Evolutionary conservation across 192 early-diverging fungal genomes (phyloP).

Genomic region (Backusella psychrophila): DNA sequence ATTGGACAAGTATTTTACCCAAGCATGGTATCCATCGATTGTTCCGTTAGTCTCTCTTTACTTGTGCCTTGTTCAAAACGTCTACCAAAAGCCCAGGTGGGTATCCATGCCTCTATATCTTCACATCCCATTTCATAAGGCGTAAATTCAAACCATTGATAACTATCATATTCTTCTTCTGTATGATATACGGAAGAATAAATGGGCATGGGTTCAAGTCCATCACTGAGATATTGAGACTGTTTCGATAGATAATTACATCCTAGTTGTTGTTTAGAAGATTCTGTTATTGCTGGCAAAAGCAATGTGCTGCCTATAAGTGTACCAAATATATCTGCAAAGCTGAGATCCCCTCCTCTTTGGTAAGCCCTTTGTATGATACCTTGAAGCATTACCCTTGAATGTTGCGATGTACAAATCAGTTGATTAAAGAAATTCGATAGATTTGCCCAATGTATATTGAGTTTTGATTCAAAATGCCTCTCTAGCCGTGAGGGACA

Average conservation of each 20-base stretch:
- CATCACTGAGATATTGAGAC: conserved; percentile 51
- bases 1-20: conserved; percentile 38
- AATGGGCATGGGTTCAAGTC: conserved; percentile 69
- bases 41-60: conserved; percentile 63
- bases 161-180: conserved; percentile 30
- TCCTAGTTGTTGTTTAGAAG: conserved; percentile 1
- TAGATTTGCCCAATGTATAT: conserved; percentile 45
- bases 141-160: conserved; percentile 83
- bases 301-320: conserved; percentile 46
- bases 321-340: conserved; percentile 61
- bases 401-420: conserved; percentile 10
- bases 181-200: conserved; percentile 46
- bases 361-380: conserved; percentile 25
- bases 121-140: conserved; percentile 61
- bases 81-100: conserved; percentile 80
- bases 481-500: conserved; percentile 36
- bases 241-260: conserved; percentile 56
- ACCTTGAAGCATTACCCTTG: conserved; percentile 23
- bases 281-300: conserved; percentile 19
- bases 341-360: conserved; percentile 23
- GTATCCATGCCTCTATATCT: conserved; percentile 72
- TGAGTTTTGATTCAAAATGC: conserved; percentile 41
- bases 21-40: conserved; percentile 60
- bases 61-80: conserved; percentile 63
- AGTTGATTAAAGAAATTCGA: conserved; percentile 29